Base-by-base conservation (phyloP, 176 grass and related monocot genomes). In the Aegilops umbellulata region DNA sequence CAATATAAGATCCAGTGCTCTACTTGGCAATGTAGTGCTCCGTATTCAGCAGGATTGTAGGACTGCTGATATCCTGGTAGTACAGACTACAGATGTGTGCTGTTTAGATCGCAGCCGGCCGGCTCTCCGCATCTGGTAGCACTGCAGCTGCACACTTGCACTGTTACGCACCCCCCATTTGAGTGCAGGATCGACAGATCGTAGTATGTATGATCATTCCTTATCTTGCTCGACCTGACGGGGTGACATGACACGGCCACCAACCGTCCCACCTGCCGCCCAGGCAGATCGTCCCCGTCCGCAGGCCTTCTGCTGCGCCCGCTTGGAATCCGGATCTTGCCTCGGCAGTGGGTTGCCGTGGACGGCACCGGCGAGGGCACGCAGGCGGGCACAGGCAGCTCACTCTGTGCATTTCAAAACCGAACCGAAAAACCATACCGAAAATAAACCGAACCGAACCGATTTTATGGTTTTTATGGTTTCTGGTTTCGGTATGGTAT, bases 211-310 rank as follows among this genome's bases (percentile, higher is more conserved):
- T 23, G 30, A 27, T 55, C 49, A 15, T 51, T 29, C 7, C 8
- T 77, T 47, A 15, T 75, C 42, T 78, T 46, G 25, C 64, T 35
- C 34, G 6, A 35, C 34, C 6, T 35, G 34, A n/a, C 34, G 34
- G 25, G 42, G 1, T 76, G 71, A 71, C 49, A 63, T 77, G 79
- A 71, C 74, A 31, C 11, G 76, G 75, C 42, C 62, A 63, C 79
- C 88, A 64, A 25, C 66, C 55, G 4, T 15, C 49, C 71, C 55
- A 64, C 80, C 46, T 77, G 76, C 72, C 19, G 67, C 25, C 89
- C 74, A 35, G 84, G 79, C 84, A 83, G 88, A 83, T 90, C 74
- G 88, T 86, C 84, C 73, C 29, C 79, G 31, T 19, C 14, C 14
- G 64, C 72, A 60, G 29, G 83, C 61, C 63, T 82, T 69, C 62